These are phyloP conservation scores for Colletotrichum coccodes DNA, from an alignment of 2,329 filamentous ascomycete species.

Conservation along the genomic window DNA sequence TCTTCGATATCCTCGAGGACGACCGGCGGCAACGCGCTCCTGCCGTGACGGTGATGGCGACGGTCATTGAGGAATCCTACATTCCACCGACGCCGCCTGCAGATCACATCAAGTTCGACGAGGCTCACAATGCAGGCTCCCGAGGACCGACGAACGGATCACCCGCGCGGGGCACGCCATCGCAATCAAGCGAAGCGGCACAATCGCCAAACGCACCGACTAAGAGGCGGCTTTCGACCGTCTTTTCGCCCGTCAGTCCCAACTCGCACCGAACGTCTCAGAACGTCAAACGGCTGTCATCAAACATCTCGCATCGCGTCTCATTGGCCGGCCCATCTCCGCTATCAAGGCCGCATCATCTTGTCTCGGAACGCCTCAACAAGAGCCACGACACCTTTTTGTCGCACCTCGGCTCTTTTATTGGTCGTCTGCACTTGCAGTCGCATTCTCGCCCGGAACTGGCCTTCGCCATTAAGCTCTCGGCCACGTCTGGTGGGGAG, in stretches of 20 bases:
- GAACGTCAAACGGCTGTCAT: conserved; percentile 59
- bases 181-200: conserved; percentile 48
- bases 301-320: conserved; percentile 76
- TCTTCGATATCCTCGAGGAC: conserved; percentile 86
- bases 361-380: conserved; percentile 86
- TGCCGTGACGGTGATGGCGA: conserved; percentile 68
- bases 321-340: conserved; percentile 78
- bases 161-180: conserved; percentile 45
- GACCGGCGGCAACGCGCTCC: conserved; percentile 61
- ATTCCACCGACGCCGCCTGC: conserved; percentile 72
- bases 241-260: conserved; percentile 44
- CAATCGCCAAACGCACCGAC: conserved; percentile 46
- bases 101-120: conserved; percentile 63
- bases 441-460: conserved; percentile 91
- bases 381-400: conserved; percentile 88
- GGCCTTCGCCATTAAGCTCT: conserved; percentile 83
- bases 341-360: conserved; percentile 71
- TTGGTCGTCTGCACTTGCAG: conserved; percentile 88
- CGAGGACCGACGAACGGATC: conserved; percentile 45
- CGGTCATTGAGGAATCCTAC: conserved; percentile 66
- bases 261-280: conserved; percentile 49
- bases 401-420: conserved; percentile 91
- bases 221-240: conserved; percentile 59
- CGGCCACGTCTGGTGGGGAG: conserved; percentile 82
- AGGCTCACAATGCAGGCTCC: conserved; percentile 52